phyloP scores from a whole-genome alignment of 495 filamentous ascomycete genomes.

The Aspergillus steynii region DNA sequence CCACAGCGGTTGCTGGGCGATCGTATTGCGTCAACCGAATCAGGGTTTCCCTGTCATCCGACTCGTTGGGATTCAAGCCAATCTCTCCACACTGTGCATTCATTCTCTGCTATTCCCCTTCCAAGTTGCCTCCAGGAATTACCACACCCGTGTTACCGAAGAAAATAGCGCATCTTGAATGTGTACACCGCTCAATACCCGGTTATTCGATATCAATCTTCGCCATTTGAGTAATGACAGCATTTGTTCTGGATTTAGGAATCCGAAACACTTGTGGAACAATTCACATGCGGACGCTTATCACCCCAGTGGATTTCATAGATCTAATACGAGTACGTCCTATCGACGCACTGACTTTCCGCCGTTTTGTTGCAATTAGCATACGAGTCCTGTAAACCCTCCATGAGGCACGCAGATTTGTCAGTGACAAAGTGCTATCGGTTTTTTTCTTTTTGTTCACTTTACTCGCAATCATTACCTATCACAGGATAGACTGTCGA shows the following conservation, averaged over 20 bases:
- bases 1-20: neutral
- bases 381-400: neutral
- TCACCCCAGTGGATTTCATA: neutral
- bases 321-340: neutral
- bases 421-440: neutral
- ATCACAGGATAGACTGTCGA: neutral
- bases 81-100: neutral
- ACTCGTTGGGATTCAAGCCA: neutral
- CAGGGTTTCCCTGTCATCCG: neutral
- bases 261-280: neutral
- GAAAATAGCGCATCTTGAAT: neutral
- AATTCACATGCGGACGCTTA: neutral
- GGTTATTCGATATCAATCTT: neutral
- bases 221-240: neutral
- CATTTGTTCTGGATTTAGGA: neutral
- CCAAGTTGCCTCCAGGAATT: neutral
- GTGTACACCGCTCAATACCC: neutral
- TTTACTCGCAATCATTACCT: neutral
- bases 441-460: too few species aligned
- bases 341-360: neutral
- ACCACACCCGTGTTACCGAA: too few species aligned
- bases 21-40: neutral
- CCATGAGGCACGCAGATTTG: neutral
- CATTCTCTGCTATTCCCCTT: neutral
- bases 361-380: neutral